Evolutionary conservation across 176 grass and related monocot species (phyloP).

Genomic region (Musa troglodytarum): DNA sequence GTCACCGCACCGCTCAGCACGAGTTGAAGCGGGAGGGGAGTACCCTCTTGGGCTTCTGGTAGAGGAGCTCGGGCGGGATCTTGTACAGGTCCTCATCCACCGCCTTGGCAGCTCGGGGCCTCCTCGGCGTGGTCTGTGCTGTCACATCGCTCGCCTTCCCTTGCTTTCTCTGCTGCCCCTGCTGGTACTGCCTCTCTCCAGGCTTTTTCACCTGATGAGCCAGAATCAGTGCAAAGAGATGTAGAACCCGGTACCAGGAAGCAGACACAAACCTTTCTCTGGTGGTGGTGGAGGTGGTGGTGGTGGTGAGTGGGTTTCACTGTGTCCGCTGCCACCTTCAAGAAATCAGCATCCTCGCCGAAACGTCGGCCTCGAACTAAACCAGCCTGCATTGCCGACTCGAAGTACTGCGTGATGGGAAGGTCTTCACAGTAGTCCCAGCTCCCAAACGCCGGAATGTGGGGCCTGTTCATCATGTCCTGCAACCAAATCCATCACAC

Average conservation of each 20-base stretch:
- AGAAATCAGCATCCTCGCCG: background rate
- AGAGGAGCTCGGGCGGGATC: slow-evolving; percentile 35
- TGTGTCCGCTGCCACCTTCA: background rate
- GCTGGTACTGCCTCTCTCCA: slow-evolving; percentile 1
- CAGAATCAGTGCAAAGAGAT: background rate
- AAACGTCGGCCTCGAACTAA: slow-evolving; percentile 4
- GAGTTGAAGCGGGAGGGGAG: background rate
- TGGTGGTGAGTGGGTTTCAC: slow-evolving; percentile 13
- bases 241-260: background rate
- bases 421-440: slow-evolving; percentile 53
- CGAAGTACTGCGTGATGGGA: slow-evolving; percentile 23
- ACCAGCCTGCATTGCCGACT: slow-evolving; percentile 24
- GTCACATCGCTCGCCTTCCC: background rate
- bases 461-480: background rate
- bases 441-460: slow-evolving; percentile 8
- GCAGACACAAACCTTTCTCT: slow-evolving; percentile 15
- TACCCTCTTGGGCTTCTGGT: slow-evolving; percentile 43
- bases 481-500: background rate
- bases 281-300: slow-evolving; percentile 12
- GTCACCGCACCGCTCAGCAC: background rate
- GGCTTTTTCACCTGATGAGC: slow-evolving; percentile 24
- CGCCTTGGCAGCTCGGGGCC: slow-evolving; percentile 10
- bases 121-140: background rate
- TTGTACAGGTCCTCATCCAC: slow-evolving; percentile 64
- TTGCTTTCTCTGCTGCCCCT: background rate